Evolutionary conservation across 768 basidiomycete species (phyloP).

Genomic region (Piloderma croceum): DNA sequence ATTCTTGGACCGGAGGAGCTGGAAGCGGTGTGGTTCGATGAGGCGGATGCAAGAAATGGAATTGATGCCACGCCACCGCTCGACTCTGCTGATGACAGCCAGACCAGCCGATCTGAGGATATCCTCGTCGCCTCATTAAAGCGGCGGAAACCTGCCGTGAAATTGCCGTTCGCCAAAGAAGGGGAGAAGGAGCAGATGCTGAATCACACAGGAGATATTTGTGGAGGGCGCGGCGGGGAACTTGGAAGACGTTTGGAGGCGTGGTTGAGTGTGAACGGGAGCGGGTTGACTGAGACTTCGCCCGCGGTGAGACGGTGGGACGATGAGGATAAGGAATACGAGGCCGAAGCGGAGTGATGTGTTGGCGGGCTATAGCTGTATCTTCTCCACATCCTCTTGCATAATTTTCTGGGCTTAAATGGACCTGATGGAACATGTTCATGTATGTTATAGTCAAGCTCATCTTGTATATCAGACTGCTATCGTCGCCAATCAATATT

Average conservation of each 20-base stretch:
- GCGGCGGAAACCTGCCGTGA: conserved; percentile 35
- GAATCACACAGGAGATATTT: conserved; percentile 67
- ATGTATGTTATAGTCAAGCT: too few species aligned
- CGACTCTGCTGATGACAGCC: not conserved
- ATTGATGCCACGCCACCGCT: conserved; percentile 1
- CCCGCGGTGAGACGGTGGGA: conserved; percentile 14
- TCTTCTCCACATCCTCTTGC: not conserved
- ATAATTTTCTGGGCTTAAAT: too few species aligned
- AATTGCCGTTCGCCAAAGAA: conserved; percentile 52
- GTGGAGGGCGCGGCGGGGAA: conserved; percentile 76
- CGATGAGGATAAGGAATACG: conserved; percentile 19
- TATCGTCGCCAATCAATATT: too few species aligned
- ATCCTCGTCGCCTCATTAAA: conserved; percentile 21
- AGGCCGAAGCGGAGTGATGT: conserved; percentile 17
- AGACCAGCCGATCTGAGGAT: conserved; percentile 9
- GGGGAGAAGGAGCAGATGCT: conserved; percentile 66
- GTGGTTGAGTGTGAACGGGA: conserved; percentile 49
- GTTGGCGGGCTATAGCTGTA: not conserved
- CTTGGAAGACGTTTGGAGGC: conserved; percentile 70
- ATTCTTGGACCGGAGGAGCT: conserved; percentile 69
- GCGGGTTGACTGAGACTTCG: too few species aligned
- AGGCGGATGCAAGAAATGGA: conserved; percentile 26
- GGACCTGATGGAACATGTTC: too few species aligned
- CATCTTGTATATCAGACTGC: too few species aligned
- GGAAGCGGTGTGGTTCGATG: conserved; percentile 68